These are phyloP conservation scores for Pleurotus eryngii DNA, from an alignment of 768 basidiomycete species.

Conservation along the genomic window DNA sequence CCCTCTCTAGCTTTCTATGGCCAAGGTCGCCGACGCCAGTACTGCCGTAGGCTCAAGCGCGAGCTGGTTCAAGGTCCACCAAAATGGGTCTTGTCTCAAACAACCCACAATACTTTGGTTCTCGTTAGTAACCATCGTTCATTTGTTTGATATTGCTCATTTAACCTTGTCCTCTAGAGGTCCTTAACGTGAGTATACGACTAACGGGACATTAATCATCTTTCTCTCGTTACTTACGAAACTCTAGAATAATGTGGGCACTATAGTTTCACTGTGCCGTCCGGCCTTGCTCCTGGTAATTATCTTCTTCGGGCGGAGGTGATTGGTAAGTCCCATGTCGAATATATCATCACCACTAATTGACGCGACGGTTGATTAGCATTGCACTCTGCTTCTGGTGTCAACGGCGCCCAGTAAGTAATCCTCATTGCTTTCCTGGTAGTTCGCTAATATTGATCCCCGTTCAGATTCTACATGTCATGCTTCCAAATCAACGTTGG, in stretches of 20 bases:
- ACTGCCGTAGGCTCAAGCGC: constrained; percentile 39
- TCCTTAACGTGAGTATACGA: constrained; percentile 24
- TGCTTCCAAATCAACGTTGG: constrained; percentile 41
- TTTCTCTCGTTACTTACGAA: not conserved
- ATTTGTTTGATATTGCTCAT: not conserved
- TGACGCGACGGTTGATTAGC: constrained; percentile 18
- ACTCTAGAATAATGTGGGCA: constrained; percentile 50
- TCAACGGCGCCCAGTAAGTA: constrained; percentile 36
- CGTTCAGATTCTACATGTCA: constrained; percentile 36
- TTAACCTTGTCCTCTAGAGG: constrained; percentile 16
- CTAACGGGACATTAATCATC: not conserved
- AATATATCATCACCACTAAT: not conserved
- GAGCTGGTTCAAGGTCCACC: constrained; percentile 49
- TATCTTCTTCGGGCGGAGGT: constrained; percentile 47
- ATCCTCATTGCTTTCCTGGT: not conserved
- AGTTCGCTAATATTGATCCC: not conserved
- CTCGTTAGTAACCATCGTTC: constrained; percentile 20
- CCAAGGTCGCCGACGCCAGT: constrained; percentile 41
- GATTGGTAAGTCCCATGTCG: constrained; percentile 30
- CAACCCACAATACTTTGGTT: constrained; percentile 45
- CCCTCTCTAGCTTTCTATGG: constrained; percentile 38
- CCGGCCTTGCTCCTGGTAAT: constrained; percentile 37
- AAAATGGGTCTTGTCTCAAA: constrained; percentile 47
- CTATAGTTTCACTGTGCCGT: constrained; percentile 45
- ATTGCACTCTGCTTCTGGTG: constrained; percentile 37